These are phyloP conservation scores for Taiozyma sp. DNA, from an alignment of 1,139 yeast species.

Conservation along the genomic window DNA sequence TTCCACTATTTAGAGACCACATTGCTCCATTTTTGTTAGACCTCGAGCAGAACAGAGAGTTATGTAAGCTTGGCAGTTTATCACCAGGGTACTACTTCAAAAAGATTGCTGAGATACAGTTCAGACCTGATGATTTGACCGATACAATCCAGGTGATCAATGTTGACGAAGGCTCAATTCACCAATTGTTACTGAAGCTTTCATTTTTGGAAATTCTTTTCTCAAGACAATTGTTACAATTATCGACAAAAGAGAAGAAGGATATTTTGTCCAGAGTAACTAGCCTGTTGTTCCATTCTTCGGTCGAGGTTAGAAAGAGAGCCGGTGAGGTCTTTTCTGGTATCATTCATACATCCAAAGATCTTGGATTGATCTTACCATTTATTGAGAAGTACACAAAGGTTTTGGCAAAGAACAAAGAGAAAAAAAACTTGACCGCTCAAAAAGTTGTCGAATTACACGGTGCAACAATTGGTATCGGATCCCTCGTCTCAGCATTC, in stretches of 20 bases:
- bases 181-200: constrained; percentile 64
- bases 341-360: constrained; percentile 66
- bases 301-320: constrained; percentile 67
- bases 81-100: constrained; percentile 50
- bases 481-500: constrained; percentile 85
- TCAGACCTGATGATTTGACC: constrained; percentile 38
- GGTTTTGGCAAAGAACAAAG: constrained; percentile 28
- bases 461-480: constrained; percentile 86
- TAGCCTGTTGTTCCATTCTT: constrained; percentile 53
- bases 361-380: constrained; percentile 36
- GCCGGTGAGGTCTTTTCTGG: constrained; percentile 78
- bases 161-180: constrained; percentile 45
- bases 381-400: constrained; percentile 36
- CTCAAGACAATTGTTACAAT: constrained; percentile 60
- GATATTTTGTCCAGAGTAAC: constrained; percentile 47
- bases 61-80: constrained; percentile 67
- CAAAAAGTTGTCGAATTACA: constrained; percentile 54
- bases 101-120: constrained; percentile 55
- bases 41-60: constrained; percentile 70
- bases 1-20: constrained; percentile 35
- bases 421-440: constrained; percentile 31
- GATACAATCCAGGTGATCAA: constrained; percentile 48
- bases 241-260: constrained; percentile 44
- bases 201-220: constrained; percentile 71
- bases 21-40: constrained; percentile 70